phyloP scores from a whole-genome alignment of 2,329 filamentous ascomycete genomes.

The Colletotrichum paranaense region DNA sequence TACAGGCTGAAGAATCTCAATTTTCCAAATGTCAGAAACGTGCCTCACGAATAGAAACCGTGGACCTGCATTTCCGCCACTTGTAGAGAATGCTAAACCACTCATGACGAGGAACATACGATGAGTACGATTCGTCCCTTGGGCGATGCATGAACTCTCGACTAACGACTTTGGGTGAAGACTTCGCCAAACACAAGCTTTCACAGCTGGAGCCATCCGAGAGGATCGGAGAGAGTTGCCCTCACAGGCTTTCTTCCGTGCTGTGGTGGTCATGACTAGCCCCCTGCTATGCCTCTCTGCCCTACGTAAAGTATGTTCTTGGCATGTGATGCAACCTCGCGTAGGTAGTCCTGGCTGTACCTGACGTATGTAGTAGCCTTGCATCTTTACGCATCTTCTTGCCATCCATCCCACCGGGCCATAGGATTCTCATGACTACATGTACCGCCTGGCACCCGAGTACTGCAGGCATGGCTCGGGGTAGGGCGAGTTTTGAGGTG shows the following conservation, averaged over 20 bases:
- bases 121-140: neutral
- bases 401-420: too few relatives aligned
- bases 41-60: constrained; percentile 11
- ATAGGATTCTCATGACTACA: neutral
- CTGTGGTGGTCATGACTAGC: neutral
- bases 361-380: neutral
- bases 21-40: constrained; percentile 13
- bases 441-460: neutral
- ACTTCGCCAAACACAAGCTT: neutral
- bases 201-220: neutral
- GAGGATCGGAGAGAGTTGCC: neutral
- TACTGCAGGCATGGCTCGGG: neutral
- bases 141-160: neutral
- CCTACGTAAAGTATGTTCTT: neutral
- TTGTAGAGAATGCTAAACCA: neutral
- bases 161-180: neutral
- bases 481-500: neutral
- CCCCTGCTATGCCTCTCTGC: constrained; percentile 5
- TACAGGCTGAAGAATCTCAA: constrained; percentile 9
- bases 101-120: neutral
- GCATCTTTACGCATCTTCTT: neutral
- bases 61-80: constrained; percentile 14
- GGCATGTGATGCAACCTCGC: constrained; percentile 12
- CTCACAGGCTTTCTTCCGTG: neutral
- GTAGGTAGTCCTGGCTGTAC: neutral